phyloP scores from a whole-genome alignment of 148 eudicot species.

The Rheum nobile region DNA sequence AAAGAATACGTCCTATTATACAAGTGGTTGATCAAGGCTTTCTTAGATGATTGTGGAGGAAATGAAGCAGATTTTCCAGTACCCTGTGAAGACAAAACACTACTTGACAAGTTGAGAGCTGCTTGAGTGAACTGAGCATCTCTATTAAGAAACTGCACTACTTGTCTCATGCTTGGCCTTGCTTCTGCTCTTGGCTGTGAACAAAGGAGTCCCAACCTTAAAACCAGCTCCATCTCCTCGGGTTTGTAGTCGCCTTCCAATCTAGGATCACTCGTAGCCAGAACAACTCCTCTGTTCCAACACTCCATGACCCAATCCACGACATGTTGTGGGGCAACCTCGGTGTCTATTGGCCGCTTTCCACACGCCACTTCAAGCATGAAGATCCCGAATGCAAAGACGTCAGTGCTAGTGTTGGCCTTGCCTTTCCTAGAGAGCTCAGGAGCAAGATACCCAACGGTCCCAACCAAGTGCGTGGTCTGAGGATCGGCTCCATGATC shows the following conservation, averaged over 20 bases:
- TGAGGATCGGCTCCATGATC: not conserved
- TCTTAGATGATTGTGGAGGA: not conserved
- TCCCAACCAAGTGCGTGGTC: constrained; percentile 6
- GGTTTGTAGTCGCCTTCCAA: constrained; percentile 13
- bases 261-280: constrained; percentile 20
- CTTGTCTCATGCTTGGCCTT: constrained; percentile 35
- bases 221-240: constrained; percentile 24
- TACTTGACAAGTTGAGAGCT: not conserved
- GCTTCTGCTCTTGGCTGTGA: constrained; percentile 18
- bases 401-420: constrained; percentile 7
- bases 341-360: not conserved
- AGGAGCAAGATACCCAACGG: constrained; percentile 9
- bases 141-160: constrained; percentile 16
- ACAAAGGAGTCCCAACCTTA: constrained; percentile 24
- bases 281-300: constrained; percentile 22
- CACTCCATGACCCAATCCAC: constrained; percentile 11
- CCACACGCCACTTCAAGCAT: constrained; percentile 13
- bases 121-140: not conserved
- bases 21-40: not conserved
- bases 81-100: not conserved
- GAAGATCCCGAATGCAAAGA: constrained; percentile 6
- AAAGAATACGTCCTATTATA: not conserved
- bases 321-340: not conserved
- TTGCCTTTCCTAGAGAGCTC: constrained; percentile 6
- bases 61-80: not conserved